These are phyloP conservation scores for Schizochytrium sp. DNA, from an alignment of 108 stramenopile genomes.

Conservation along the genomic window DNA sequence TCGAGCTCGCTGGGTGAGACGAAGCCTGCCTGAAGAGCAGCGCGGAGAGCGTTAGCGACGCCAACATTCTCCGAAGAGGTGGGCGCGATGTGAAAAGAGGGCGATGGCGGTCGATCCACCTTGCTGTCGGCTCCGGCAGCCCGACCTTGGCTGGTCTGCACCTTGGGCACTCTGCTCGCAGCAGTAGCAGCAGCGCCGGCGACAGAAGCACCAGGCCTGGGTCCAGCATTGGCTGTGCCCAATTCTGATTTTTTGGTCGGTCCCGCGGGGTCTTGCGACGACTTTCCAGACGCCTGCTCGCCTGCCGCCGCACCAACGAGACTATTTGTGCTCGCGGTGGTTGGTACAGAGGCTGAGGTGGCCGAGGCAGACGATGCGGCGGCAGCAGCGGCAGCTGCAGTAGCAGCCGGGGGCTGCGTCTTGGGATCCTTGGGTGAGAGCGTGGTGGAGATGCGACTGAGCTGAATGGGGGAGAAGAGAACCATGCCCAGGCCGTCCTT, in stretches of 20 bases:
- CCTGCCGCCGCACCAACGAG: too few species aligned
- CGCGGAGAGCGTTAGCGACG: not conserved
- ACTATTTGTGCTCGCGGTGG: too few species aligned
- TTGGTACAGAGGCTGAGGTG: too few species aligned
- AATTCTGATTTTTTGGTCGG: not conserved
- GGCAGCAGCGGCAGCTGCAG: too few species aligned
- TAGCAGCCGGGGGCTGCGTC: too few species aligned
- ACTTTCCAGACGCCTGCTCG: too few species aligned
- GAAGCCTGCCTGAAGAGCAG: not conserved
- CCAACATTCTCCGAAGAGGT: not conserved
- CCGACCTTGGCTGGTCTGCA: not conserved
- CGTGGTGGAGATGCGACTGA: not conserved
- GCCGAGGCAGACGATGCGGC: too few species aligned
- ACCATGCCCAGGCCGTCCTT: conserved; percentile 3
- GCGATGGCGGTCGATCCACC: not conserved
- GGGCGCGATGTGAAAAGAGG: not conserved
- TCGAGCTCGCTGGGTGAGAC: not conserved
- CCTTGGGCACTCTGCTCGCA: not conserved
- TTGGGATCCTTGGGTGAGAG: not conserved
- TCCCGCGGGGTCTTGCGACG: too few species aligned
- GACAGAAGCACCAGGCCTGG: not conserved
- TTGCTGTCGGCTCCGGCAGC: not conserved
- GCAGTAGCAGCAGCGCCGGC: not conserved
- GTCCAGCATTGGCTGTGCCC: not conserved
- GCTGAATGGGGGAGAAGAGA: not conserved